Evolutionary conservation across 1,139 yeast species (phyloP).

Genomic region (Debaryomyces subglobosus): DNA sequence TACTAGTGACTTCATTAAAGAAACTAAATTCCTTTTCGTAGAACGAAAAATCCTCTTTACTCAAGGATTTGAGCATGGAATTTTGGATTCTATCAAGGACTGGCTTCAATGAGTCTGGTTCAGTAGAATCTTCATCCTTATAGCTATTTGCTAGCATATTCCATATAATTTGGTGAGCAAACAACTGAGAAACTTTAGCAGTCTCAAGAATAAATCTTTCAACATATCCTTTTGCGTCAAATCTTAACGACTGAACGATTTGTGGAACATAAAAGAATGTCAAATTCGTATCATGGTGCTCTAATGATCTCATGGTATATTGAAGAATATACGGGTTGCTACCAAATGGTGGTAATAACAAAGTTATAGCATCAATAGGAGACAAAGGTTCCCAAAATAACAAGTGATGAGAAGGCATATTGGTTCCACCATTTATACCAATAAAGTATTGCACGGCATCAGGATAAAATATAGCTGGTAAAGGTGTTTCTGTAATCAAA

Average conservation of each 20-base stretch:
- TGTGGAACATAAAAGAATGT: conserved; percentile 98
- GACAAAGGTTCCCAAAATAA: conserved; percentile 77
- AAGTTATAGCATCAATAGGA: conserved; percentile 84
- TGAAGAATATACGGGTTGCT: conserved; percentile 73
- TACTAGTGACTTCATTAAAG: conserved; percentile 88
- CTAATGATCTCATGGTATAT: conserved; percentile 88
- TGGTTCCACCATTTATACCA: conserved; percentile 45
- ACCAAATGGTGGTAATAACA: conserved; percentile 78
- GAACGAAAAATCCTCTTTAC: conserved; percentile 60
- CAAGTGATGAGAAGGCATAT: conserved; percentile 48
- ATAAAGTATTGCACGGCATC: conserved; percentile 66
- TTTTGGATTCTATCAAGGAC: conserved; percentile 72
- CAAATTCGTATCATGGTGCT: conserved; percentile 81
- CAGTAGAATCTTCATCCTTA: conserved; percentile 81
- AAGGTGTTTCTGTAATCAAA: conserved; percentile 58
- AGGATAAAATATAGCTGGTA: conserved; percentile 61
- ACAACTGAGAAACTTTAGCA: conserved; percentile 85
- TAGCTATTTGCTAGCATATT: conserved; percentile 93
- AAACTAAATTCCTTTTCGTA: conserved; percentile 86
- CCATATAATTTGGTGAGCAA: conserved; percentile 98
- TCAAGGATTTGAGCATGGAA: conserved; percentile 66
- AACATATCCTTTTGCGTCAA: conserved; percentile 82
- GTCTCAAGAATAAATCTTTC: conserved; percentile 89
- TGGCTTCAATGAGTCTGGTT: conserved; percentile 86
- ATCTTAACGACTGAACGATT: conserved; percentile 88